These are phyloP conservation scores for Lyophyllum shimeji DNA, from an alignment of 768 basidiomycete genomes.

Conservation along the genomic window DNA sequence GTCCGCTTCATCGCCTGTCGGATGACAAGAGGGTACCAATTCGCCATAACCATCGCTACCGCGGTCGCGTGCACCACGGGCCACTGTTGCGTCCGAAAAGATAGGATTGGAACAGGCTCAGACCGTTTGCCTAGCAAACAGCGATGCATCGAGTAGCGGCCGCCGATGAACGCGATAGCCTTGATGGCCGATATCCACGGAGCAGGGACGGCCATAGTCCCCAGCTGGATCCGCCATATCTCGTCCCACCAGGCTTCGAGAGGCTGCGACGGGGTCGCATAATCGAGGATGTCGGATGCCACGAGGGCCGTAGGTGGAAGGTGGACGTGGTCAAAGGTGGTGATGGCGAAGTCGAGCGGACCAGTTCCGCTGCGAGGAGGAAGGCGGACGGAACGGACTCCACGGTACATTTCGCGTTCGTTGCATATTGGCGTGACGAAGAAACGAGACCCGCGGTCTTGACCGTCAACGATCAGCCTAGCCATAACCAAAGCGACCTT, in stretches of 20 bases:
- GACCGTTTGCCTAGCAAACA: constrained; percentile 43
- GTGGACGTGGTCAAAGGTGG: constrained; percentile 52
- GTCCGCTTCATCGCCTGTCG: constrained; percentile 36
- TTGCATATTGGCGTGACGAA: constrained; percentile 59
- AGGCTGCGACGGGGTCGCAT: constrained; percentile 37
- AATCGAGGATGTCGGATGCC: constrained; percentile 40
- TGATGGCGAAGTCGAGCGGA: constrained; percentile 58
- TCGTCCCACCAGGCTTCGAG: constrained; percentile 56
- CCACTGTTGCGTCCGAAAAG: constrained; percentile 66
- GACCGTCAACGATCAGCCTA: constrained; percentile 47
- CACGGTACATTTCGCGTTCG: constrained; percentile 50
- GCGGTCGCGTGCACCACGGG: constrained; percentile 55
- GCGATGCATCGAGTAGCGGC: constrained; percentile 58
- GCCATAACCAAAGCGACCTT: constrained; percentile 61
- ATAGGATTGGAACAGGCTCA: constrained; percentile 49
- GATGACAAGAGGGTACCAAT: constrained; percentile 41
- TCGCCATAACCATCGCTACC: constrained; percentile 49
- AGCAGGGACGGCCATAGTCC: constrained; percentile 49
- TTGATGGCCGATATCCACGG: constrained; percentile 54
- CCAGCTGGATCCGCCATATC: constrained; percentile 54
- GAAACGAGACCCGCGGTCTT: constrained; percentile 51
- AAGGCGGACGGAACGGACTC: constrained; percentile 49
- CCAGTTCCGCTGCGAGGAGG: constrained; percentile 52
- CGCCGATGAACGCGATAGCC: constrained; percentile 51
- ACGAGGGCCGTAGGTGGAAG: constrained; percentile 52